Conservation (phyloP, 768 basidiomycete species). For the Xerocomus spinulosus region DNA sequence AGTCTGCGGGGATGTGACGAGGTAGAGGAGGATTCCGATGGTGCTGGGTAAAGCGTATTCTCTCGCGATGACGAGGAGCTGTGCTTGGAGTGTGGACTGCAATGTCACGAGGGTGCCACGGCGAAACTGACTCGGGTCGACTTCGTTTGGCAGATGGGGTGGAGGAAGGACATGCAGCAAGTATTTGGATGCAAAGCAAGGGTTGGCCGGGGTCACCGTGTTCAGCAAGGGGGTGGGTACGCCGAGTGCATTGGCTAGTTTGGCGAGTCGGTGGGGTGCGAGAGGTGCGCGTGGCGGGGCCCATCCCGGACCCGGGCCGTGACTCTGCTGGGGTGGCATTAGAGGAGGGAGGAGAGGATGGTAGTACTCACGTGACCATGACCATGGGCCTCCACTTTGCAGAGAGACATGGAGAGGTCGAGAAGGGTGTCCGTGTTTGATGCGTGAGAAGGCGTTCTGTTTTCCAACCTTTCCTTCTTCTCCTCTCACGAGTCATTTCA, state of each 20-base stretch:
- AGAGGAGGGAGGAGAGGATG: constrained; percentile 3
- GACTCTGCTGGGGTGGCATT: constrained; percentile 6
- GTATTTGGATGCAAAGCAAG: constrained; percentile 51
- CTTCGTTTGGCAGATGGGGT: constrained; percentile 71
- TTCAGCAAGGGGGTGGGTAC: constrained; percentile 74
- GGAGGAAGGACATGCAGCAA: constrained; percentile 71
- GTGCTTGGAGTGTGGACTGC: constrained; percentile 76
- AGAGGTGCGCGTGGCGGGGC: constrained; percentile 66
- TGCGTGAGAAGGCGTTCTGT: no score
- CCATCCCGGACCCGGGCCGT: constrained; percentile 39
- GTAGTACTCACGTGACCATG: constrained; percentile 23
- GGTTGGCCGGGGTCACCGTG: constrained; percentile 35
- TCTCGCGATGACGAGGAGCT: constrained; percentile 82
- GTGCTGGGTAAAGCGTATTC: constrained; percentile 92
- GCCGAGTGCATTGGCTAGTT: constrained; percentile 81
- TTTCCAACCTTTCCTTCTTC: no score
- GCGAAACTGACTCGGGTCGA: constrained; percentile 70
- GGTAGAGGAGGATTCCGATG: constrained; percentile 76
- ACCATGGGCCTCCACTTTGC: no score
- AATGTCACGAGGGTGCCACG: constrained; percentile 87
- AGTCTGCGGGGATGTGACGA: constrained; percentile 43
- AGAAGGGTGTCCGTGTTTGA: neutral
- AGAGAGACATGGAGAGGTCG: no score
- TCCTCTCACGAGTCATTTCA: no score
- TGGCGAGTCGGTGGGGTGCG: constrained; percentile 72